These are phyloP conservation scores for Neofusicoccum sp. DNA, from an alignment of 2,329 filamentous ascomycete species.

Conservation along the genomic window DNA sequence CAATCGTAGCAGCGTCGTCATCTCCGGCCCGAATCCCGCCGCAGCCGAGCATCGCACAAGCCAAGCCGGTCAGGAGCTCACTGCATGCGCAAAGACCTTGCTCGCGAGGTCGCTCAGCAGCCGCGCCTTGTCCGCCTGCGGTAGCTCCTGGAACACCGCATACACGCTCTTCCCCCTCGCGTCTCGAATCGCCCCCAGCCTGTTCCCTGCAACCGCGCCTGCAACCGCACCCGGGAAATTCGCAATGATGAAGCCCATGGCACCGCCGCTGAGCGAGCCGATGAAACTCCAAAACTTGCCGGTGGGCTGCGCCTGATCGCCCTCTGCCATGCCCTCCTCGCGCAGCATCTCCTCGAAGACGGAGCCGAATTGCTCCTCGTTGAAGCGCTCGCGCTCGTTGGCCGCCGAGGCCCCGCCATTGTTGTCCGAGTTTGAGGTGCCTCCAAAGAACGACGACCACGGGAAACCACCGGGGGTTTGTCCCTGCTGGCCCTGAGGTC, in stretches of 20 bases:
- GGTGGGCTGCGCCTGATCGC: slow-evolving; percentile 61
- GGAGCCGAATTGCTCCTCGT: slow-evolving; percentile 82
- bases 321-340: slow-evolving; percentile 70
- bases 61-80: slow-evolving; percentile 37
- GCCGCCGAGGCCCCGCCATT: slow-evolving; percentile 40
- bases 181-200: slow-evolving; percentile 87
- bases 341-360: slow-evolving; percentile 58
- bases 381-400: slow-evolving; percentile 58
- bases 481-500: slow-evolving; percentile 22
- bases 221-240: slow-evolving; percentile 89
- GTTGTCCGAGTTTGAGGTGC: slow-evolving; percentile 23
- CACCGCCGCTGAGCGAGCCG: slow-evolving; percentile 83
- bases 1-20: slow-evolving; percentile 7
- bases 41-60: not conserved
- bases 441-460: slow-evolving; percentile 72
- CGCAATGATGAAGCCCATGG: slow-evolving; percentile 91
- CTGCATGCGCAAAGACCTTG: slow-evolving; percentile 82
- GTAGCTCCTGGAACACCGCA: slow-evolving; percentile 85
- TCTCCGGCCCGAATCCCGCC: not conserved
- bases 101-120: slow-evolving; percentile 82
- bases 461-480: slow-evolving; percentile 57
- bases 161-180: slow-evolving; percentile 94
- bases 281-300: slow-evolving; percentile 84
- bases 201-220: slow-evolving; percentile 88
- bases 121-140: slow-evolving; percentile 77